A percentile compares a stretch with the other conserved stretches of the same genome.
These are phyloP conservation scores for Calonectria pseudoturangicola DNA, from an alignment of 2,329 filamentous ascomycete species.

Conservation along the genomic window DNA sequence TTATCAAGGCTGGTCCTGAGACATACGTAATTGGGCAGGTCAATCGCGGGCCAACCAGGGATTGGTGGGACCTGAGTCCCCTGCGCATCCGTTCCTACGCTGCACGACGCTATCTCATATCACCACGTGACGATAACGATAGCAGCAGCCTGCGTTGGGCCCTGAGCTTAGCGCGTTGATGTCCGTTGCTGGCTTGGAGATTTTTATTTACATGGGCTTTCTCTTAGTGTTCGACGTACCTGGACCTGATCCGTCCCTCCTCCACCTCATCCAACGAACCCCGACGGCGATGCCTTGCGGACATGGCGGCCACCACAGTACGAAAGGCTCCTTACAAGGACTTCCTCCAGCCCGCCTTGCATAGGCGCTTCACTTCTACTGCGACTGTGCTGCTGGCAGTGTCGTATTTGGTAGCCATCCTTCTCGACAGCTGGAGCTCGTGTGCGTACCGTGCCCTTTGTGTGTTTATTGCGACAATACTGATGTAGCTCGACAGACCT, in stretches of 20 bases:
- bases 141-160: conserved; percentile 37
- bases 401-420: conserved; percentile 83
- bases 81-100: conserved; percentile 12
- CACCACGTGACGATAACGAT: conserved; percentile 58
- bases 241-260: conserved; percentile 33
- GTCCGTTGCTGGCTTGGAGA: conserved; percentile 57
- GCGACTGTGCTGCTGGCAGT: conserved; percentile 80
- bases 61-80: conserved; percentile 41
- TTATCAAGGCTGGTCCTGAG: conserved; percentile 46
- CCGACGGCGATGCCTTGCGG: conserved; percentile 66
- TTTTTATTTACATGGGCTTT: conserved; percentile 59
- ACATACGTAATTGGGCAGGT: conserved; percentile 56
- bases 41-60: conserved; percentile 45
- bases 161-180: conserved; percentile 47
- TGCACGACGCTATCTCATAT: conserved; percentile 41
- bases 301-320: conserved; percentile 72
- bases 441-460: conserved; percentile 69
- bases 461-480: conserved; percentile 16
- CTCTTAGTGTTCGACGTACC: conserved; percentile 35
- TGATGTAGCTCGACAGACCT: conserved; percentile 72
- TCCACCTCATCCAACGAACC: conserved; percentile 43
- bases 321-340: conserved; percentile 85
- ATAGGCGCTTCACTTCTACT: conserved; percentile 89
- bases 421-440: conserved; percentile 81
- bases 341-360: conserved; percentile 91